Evolutionary conservation across 495 filamentous ascomycete species (phyloP).

Genomic region (Aspergillus coremiiformis): DNA sequence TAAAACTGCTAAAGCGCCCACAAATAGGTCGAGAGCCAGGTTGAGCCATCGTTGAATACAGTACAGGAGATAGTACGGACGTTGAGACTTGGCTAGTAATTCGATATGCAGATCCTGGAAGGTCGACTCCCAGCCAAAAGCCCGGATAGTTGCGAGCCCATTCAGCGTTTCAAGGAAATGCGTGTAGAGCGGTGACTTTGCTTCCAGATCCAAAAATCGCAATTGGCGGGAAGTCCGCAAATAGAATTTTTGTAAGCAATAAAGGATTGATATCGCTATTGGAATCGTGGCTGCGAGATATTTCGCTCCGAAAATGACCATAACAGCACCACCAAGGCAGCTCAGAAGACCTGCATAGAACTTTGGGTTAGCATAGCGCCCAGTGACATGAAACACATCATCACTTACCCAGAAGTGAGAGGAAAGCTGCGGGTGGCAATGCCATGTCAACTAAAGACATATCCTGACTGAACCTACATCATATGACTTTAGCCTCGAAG

Average conservation of each 20-base stretch:
- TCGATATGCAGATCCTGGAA: too few species aligned
- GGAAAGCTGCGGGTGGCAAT: too few species aligned
- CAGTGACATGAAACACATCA: not conserved
- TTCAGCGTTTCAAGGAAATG: conserved; percentile 58
- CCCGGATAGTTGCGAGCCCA: conserved; percentile 65
- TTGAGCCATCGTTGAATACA: conserved; percentile 3
- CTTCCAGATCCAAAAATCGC: conserved; percentile 48
- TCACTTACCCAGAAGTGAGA: too few species aligned
- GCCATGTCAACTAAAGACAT: not conserved
- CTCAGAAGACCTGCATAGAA: not conserved
- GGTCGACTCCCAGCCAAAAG: conserved; percentile 9
- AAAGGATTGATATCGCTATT: not conserved
- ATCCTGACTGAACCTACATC: not conserved
- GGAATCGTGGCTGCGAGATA: not conserved
- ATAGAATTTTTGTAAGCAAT: conserved; percentile 22
- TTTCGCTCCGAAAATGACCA: not conserved
- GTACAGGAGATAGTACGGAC: conserved; percentile 1
- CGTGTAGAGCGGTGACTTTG: conserved; percentile 58
- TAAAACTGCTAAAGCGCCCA: not conserved
- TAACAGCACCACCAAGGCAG: not conserved
- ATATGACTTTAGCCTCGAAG: too few species aligned
- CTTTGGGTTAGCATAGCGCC: not conserved
- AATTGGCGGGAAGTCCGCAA: conserved; percentile 53
- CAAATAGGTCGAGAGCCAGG: not conserved
- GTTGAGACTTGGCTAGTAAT: not conserved